Evolutionary conservation across 2,329 filamentous ascomycete species (phyloP).

Genomic region (Aaosphaeria arxii): DNA sequence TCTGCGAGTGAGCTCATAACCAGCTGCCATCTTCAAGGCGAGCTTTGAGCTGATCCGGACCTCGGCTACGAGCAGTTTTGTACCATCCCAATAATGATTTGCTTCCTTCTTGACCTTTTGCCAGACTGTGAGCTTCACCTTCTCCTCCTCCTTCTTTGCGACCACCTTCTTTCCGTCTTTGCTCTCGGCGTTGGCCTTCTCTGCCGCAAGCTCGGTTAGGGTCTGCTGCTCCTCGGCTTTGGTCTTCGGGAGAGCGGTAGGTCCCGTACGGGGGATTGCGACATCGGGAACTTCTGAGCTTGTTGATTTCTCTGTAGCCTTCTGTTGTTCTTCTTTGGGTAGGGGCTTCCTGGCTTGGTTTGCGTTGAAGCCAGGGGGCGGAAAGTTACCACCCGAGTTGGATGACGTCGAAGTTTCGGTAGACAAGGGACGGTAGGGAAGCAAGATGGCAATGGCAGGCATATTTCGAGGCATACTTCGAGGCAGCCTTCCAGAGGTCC

Average conservation of each 20-base stretch:
- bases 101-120: conserved; percentile 95
- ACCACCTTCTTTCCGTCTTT: conserved; percentile 54
- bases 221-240: conserved; percentile 46
- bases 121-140: conserved; percentile 82
- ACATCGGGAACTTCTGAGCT: conserved; percentile 26
- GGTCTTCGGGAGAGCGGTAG: conserved; percentile 48
- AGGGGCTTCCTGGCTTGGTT: conserved; percentile 85
- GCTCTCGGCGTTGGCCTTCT: conserved; percentile 52
- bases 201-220: conserved; percentile 61
- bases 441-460: conserved; percentile 56
- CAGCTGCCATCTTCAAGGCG: conserved; percentile 94
- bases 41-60: conserved; percentile 88
- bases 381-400: conserved; percentile 53
- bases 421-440: conserved; percentile 52
- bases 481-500: conserved; percentile 40
- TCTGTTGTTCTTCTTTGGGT: conserved; percentile 51
- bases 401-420: conserved; percentile 57
- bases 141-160: conserved; percentile 66
- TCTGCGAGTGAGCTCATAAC: conserved; percentile 91
- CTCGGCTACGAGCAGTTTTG: conserved; percentile 88
- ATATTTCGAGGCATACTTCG: conserved; percentile 49
- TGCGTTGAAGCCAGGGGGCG: conserved; percentile 88
- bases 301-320: conserved; percentile 20
- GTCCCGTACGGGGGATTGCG: conserved; percentile 33
- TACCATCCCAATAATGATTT: conserved; percentile 97